These are phyloP conservation scores for Didymella lethalis DNA, from an alignment of 2,329 filamentous ascomycete genomes.

Conservation along the genomic window DNA sequence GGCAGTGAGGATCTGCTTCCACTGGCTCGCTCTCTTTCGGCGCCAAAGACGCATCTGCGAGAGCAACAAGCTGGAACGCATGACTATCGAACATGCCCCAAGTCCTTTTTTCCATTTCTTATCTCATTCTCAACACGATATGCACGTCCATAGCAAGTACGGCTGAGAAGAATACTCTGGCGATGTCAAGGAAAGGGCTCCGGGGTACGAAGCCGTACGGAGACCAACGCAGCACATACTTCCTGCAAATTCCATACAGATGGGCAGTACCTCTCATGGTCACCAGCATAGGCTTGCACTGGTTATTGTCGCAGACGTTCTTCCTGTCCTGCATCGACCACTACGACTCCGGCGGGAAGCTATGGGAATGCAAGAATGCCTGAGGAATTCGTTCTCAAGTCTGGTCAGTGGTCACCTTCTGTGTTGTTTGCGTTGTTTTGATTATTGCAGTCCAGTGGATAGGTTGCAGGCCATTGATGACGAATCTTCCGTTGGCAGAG, in stretches of 20 bases:
- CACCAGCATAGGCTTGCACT: slow-evolving; percentile 49
- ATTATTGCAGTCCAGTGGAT: slow-evolving; percentile 64
- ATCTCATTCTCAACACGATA: slow-evolving; percentile 56
- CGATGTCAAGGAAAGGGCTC: slow-evolving; percentile 40
- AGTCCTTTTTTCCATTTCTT: slow-evolving; percentile 55
- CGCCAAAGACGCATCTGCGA: neutral
- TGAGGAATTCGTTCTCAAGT: neutral
- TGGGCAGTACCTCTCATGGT: slow-evolving; percentile 50
- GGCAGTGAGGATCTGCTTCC: neutral
- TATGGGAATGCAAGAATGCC: neutral
- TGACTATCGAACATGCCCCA: slow-evolving; percentile 60
- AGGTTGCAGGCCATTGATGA: slow-evolving; percentile 39
- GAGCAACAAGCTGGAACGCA: slow-evolving; percentile 19
- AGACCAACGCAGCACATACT: slow-evolving; percentile 53
- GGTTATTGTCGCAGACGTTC: slow-evolving; percentile 54
- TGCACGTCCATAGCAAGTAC: slow-evolving; percentile 58
- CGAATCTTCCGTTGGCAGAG: slow-evolving; percentile 66
- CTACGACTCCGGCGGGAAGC: neutral
- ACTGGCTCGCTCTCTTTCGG: neutral
- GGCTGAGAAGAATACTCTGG: slow-evolving; percentile 57
- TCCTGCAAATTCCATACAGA: slow-evolving; percentile 51
- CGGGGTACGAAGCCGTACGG: slow-evolving; percentile 46
- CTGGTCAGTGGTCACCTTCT: slow-evolving; percentile 50
- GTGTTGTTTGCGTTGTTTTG: slow-evolving; percentile 72
- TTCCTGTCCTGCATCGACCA: slow-evolving; percentile 41